These are phyloP conservation scores for Trametes polyzona DNA, from an alignment of 1,284 basidiomycete species.

Conservation along the genomic window DNA sequence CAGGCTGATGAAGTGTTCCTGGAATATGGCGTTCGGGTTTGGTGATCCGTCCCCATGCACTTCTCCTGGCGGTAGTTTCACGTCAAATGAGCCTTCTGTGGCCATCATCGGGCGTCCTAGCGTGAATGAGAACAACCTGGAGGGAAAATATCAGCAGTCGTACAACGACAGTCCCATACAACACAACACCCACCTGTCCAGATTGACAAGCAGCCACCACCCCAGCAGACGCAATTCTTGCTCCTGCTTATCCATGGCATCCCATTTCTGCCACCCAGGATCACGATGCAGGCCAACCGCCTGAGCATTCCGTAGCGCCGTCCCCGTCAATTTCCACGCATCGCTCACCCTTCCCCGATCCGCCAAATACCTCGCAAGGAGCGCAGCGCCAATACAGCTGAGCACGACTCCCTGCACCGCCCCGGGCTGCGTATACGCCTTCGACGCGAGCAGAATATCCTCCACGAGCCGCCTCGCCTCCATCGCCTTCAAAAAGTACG, in stretches of 20 bases:
- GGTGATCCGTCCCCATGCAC: constrained; percentile 41
- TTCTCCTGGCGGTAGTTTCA: constrained; percentile 37
- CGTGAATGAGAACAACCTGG: constrained; percentile 47
- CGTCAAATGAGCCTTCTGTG: constrained; percentile 42
- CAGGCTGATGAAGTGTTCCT: constrained; percentile 43
- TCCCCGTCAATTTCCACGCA: constrained; percentile 56
- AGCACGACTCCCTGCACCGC: constrained; percentile 50
- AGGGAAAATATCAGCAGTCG: constrained; percentile 18
- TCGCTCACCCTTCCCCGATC: constrained; percentile 53
- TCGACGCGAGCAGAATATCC: constrained; percentile 45
- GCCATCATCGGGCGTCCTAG: constrained; percentile 52
- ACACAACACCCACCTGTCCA: constrained; percentile 46
- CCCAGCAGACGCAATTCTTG: constrained; percentile 46
- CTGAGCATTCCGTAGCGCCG: constrained; percentile 47
- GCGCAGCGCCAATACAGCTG: constrained; percentile 49
- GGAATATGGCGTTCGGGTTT: constrained; percentile 42
- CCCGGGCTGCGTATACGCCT: constrained; percentile 40
- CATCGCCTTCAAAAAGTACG: constrained; percentile 49
- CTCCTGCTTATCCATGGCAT: constrained; percentile 52
- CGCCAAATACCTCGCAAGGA: constrained; percentile 51
- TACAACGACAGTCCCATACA: no score
- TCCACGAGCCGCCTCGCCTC: constrained; percentile 50
- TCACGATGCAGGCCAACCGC: constrained; percentile 57
- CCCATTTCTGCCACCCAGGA: constrained; percentile 51
- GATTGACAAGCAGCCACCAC: constrained; percentile 53